These are phyloP conservation scores for Fusarium euwallaceae DNA, from an alignment of 2,329 filamentous ascomycete species.

Conservation along the genomic window DNA sequence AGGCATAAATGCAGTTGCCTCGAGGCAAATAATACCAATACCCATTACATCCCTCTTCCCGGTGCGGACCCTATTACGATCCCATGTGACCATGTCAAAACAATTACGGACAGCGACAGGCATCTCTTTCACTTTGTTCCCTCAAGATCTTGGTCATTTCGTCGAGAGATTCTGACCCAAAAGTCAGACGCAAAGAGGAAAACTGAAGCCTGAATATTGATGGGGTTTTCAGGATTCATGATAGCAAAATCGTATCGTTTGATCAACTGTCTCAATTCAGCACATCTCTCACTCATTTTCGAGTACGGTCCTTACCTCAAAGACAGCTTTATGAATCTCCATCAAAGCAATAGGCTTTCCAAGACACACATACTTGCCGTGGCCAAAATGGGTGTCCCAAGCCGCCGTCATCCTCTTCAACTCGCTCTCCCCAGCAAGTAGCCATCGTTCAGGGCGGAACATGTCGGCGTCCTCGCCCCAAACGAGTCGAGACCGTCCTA, in stretches of 20 bases:
- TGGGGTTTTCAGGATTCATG: slow-evolving; percentile 50
- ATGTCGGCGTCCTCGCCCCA: slow-evolving; percentile 66
- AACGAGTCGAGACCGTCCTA: slow-evolving; percentile 61
- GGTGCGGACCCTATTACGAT: not conserved
- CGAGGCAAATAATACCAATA: not conserved
- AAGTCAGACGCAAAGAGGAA: slow-evolving; percentile 54
- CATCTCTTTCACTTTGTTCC: not conserved
- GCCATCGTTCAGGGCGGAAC: slow-evolving; percentile 68
- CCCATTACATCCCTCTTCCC: not conserved
- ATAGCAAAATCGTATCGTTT: slow-evolving; percentile 52
- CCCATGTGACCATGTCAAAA: no score
- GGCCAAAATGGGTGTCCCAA: slow-evolving; percentile 60
- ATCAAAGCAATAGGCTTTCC: slow-evolving; percentile 63
- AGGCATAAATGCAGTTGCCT: not conserved
- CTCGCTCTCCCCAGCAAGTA: slow-evolving; percentile 53
- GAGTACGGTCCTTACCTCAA: slow-evolving; percentile 55
- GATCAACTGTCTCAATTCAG: slow-evolving; percentile 42
- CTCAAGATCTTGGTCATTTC: not conserved
- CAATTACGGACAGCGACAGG: no score
- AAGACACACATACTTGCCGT: slow-evolving; percentile 60
- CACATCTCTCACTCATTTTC: not conserved
- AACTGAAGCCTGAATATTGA: slow-evolving; percentile 51
- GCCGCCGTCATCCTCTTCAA: slow-evolving; percentile 53
- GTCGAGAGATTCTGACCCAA: slow-evolving; percentile 50
- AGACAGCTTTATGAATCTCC: slow-evolving; percentile 62